phyloP scores from a whole-genome alignment of 2,329 filamentous ascomycete genomes.

The Eutypella sp. region DNA sequence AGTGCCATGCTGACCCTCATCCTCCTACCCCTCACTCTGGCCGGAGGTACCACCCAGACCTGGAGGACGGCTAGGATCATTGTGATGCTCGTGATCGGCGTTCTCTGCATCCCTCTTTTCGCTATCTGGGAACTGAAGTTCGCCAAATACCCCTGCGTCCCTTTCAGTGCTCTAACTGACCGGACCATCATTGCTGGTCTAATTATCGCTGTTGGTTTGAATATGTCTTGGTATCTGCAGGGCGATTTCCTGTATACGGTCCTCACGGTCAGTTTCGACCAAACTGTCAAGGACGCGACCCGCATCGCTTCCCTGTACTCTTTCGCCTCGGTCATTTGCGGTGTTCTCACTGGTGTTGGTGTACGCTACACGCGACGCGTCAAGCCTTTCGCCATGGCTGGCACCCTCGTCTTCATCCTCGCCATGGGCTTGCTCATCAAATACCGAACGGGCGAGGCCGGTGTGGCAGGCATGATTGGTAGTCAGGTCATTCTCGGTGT shows the following conservation, averaged over 20 bases:
- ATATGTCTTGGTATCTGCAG: constrained; percentile 59
- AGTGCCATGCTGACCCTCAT: constrained; percentile 43
- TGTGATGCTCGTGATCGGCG: constrained; percentile 39
- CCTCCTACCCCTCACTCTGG: constrained; percentile 40
- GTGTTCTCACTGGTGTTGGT: constrained; percentile 50
- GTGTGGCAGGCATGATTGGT: constrained; percentile 54
- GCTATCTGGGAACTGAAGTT: constrained; percentile 41
- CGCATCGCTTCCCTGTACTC: constrained; percentile 57
- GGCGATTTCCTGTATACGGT: constrained; percentile 61
- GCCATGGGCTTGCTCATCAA: constrained; percentile 61
- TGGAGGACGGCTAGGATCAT: constrained; percentile 37
- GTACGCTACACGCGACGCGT: constrained; percentile 54
- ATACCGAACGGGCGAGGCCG: constrained; percentile 50
- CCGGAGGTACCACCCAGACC: constrained; percentile 34
- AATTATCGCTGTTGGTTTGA: constrained; percentile 52
- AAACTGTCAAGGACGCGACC: constrained; percentile 50
- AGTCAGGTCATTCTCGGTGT: constrained; percentile 59
- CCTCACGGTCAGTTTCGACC: constrained; percentile 56
- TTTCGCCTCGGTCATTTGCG: constrained; percentile 48
- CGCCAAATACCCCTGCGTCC: constrained; percentile 50
- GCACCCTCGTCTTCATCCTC: constrained; percentile 57
- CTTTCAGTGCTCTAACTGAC: constrained; percentile 57
- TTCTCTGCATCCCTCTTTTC: constrained; percentile 46
- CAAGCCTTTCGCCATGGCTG: constrained; percentile 59
- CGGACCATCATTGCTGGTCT: constrained; percentile 60